Base-by-base conservation (phyloP, 176 grass and related monocot genomes). In the Zea luxurians region DNA sequence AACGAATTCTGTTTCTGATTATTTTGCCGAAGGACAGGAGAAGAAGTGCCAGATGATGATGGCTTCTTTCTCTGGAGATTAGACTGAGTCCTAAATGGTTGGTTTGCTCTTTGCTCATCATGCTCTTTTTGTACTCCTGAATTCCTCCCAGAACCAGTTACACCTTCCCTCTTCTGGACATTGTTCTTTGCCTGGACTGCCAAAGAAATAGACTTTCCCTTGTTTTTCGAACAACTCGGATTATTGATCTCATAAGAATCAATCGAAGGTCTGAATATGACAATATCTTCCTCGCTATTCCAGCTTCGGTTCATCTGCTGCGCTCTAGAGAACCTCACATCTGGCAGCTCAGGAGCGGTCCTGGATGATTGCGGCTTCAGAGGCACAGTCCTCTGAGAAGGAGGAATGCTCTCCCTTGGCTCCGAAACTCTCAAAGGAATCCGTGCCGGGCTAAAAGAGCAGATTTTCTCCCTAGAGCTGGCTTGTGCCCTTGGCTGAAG, bases 1-100 rank as follows among this genome's bases (percentile, higher is more conserved):
- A 83, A 17, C 70, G 86, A 91, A 83, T 97, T 93, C 83, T 97
- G 86, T 64, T 97, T 97, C 82, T 90, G 94, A 76, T 93, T 90
- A 80, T 97, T 97, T 76, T 97, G 91, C 9, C 82, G 76, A 68
- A 97, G 85, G 46, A 91, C 76, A 61, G 83, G 55, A 36, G 84
- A 89, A 79, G 34, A 74, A 83, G 73, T 84, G 54, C 64, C 68
- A 21, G 74, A 82, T 45, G 77, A 60, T 49, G 79, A 80, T 45
- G 77, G 53, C 74, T 93, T 97, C 73, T 89, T 91, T 50, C 78
- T 93, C 63, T 87, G 82, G 71, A 53, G 70, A 81, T 77, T 91
- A 55, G 86, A 71, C 68, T 87, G 83, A 34, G 68, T 83, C 64
- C 83, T 80, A 46, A 84, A 85, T 74, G 81, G 61, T 80, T 91